Base-by-base conservation (phyloP, 345 rosid genomes). In the Aethionema arabicum region DNA sequence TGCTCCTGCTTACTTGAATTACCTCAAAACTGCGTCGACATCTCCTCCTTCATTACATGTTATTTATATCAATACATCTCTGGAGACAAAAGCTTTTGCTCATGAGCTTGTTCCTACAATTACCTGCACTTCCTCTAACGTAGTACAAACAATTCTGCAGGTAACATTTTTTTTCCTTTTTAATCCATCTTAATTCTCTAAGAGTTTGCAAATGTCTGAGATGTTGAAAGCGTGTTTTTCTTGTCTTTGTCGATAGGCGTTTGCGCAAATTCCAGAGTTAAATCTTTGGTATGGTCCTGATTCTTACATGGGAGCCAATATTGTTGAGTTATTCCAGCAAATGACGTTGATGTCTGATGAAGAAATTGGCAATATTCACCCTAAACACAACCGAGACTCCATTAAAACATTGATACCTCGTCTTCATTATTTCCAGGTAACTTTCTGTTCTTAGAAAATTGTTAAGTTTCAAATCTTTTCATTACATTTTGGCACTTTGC, bases 241-340 rank as follows among this genome's bases (percentile, higher is more conserved):
- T 55, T 14, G 8, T 57, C 57, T 56, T 54, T 58, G 49, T 46
- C 48, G n/a, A 43, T 78, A 90, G 99, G 96, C 96, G 37, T 90
- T 83, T 75, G 59, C 95, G 59, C 92, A 93, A 77, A 73, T 93
- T 69, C 84, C 95, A 11, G 87, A 86, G 64, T 69, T 93, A 14
- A 81, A 65, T 52, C 62, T 87, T 47, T 90, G 95, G 85, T 93
- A 93, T 30, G 99, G 99, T 61, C 99, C 99, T 13, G 99, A 93
- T 72, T 81, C 97, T 43, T 90, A 90, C 82, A 90, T 93, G 97
- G 99, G 99, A 71, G 99, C 97, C 31, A 90, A 93, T 76, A 84
- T 93, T 63, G 80, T 74, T 43, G 83, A 90, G 70, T 64, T 90
- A 63, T 90, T 93, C 73, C 85, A 77, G 78, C 95, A 87, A 73